These are phyloP conservation scores for Scedosporium minutisporum DNA, from an alignment of 2,329 filamentous ascomycete genomes.

Conservation along the genomic window DNA sequence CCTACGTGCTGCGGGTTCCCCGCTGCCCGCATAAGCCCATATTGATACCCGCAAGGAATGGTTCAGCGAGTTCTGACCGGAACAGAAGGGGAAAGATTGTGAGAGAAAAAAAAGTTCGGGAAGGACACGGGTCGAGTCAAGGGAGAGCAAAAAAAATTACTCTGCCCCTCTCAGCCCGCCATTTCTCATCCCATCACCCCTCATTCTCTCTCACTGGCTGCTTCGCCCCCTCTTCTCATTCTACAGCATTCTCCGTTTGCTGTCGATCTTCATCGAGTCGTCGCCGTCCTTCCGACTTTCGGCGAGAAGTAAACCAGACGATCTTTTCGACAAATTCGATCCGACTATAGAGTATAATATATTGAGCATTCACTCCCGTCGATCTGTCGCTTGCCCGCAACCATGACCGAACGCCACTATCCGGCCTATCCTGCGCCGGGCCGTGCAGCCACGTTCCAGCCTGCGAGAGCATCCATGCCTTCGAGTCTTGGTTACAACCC, in stretches of 20 bases:
- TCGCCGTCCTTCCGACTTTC: not conserved
- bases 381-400: conserved; percentile 11
- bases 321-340: conserved; percentile 3
- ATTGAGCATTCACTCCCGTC: not conserved
- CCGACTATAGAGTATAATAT: not conserved
- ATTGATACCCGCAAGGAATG: conserved; percentile 2
- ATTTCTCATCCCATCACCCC: conserved; percentile 10
- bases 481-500: conserved; percentile 37
- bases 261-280: not conserved
- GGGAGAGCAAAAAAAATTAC: conserved; percentile 1
- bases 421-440: conserved; percentile 28
- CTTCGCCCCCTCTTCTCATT: not conserved
- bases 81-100: not conserved
- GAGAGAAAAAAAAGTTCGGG: not conserved
- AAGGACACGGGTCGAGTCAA: not conserved
- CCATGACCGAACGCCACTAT: conserved; percentile 38
- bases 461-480: conserved; percentile 40
- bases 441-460: conserved; percentile 35
- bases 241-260: not conserved
- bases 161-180: conserved; percentile 6
- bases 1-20: not conserved
- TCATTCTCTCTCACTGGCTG: conserved; percentile 9
- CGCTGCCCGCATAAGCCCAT: conserved; percentile 1
- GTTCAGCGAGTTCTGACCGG: not conserved
- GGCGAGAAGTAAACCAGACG: not conserved